A percentile compares a stretch with the other conserved stretches of the same genome.
These are phyloP conservation scores for Leccinum barrowsii DNA, from an alignment of 768 basidiomycete species.

Conservation along the genomic window DNA sequence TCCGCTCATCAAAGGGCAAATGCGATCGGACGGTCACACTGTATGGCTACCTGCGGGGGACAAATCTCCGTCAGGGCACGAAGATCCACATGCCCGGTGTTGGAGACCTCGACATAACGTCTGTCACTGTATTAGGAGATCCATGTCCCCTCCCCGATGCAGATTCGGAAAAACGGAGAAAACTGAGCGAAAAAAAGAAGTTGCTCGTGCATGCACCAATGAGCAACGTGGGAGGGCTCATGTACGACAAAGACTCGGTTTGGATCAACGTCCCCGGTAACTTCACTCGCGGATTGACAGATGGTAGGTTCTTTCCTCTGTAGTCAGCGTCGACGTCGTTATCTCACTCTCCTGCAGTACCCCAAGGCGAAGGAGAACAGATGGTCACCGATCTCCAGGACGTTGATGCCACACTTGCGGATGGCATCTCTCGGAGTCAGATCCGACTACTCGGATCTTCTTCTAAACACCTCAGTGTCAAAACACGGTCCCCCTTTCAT, in stretches of 20 bases:
- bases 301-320: conserved; percentile 42
- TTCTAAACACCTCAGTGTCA: conserved; percentile 57
- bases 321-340: neutral
- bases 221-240: conserved; percentile 96
- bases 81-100: conserved; percentile 94
- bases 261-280: conserved; percentile 97
- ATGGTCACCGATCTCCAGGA: conserved; percentile 99
- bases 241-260: conserved; percentile 98
- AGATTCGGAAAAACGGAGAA: conserved; percentile 87
- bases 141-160: conserved; percentile 93
- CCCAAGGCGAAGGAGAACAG: conserved; percentile 89
- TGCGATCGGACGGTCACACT: conserved; percentile 92
- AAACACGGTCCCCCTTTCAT: conserved; percentile 25
- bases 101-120: conserved; percentile 79
- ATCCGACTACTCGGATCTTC: conserved; percentile 86
- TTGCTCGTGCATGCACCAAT: conserved; percentile 93
- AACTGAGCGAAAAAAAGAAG: conserved; percentile 93
- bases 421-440: conserved; percentile 73
- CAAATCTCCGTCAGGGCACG: conserved; percentile 70
- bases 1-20: conserved; percentile 77
- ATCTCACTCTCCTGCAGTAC: conserved; percentile 35
- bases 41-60: conserved; percentile 93
- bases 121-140: conserved; percentile 76
- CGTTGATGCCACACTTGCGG: conserved; percentile 75
- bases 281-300: conserved; percentile 75